A percentile compares a stretch with the other conserved stretches of the same genome.
Evolutionary conservation across 2,329 filamentous ascomycete genomes (phyloP).

Genomic region (Aspergillus japonicus): DNA sequence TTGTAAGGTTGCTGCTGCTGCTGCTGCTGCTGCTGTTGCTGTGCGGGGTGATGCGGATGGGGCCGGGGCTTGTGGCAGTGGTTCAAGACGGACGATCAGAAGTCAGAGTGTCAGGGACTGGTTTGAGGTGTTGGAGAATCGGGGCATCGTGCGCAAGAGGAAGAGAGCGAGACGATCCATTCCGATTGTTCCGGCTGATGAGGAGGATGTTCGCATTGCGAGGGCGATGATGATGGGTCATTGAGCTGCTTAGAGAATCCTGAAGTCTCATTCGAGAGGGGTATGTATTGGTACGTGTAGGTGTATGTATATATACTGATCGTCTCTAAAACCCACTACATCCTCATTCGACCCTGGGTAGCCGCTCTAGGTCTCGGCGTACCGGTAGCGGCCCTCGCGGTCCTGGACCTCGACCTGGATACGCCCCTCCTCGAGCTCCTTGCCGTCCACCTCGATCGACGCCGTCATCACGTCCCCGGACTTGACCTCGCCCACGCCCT

Average conservation of each 20-base stretch:
- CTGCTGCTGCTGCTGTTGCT: too few species aligned
- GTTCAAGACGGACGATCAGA: neutral
- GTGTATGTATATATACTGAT: slow-evolving; percentile 12
- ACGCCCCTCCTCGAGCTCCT: slow-evolving; percentile 78
- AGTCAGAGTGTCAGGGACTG: too few species aligned
- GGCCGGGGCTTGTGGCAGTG: neutral
- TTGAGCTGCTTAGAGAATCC: neutral
- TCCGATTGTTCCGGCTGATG: slow-evolving; percentile 30
- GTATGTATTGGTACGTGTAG: neutral
- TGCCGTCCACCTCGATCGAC: slow-evolving; percentile 74
- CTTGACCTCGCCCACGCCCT: slow-evolving; percentile 84
- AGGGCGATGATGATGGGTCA: neutral
- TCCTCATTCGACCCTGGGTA: too few species aligned
- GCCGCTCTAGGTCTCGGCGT: slow-evolving; percentile 61
- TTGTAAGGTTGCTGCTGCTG: too few species aligned
- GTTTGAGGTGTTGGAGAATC: slow-evolving; percentile 6
- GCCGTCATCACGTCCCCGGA: slow-evolving; percentile 85
- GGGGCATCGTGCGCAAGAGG: slow-evolving; percentile 2
- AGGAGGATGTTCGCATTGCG: slow-evolving; percentile 25
- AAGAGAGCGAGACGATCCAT: slow-evolving; percentile 27
- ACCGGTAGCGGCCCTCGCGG: slow-evolving; percentile 73
- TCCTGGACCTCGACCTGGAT: slow-evolving; percentile 84
- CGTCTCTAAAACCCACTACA: neutral
- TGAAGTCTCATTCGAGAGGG: neutral
- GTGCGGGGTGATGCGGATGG: neutral